A percentile compares a stretch with the other conserved stretches of the same genome.
Evolutionary conservation across 2,329 filamentous ascomycete species (phyloP).

Genomic region (Sarocladiaceae sp.): DNA sequence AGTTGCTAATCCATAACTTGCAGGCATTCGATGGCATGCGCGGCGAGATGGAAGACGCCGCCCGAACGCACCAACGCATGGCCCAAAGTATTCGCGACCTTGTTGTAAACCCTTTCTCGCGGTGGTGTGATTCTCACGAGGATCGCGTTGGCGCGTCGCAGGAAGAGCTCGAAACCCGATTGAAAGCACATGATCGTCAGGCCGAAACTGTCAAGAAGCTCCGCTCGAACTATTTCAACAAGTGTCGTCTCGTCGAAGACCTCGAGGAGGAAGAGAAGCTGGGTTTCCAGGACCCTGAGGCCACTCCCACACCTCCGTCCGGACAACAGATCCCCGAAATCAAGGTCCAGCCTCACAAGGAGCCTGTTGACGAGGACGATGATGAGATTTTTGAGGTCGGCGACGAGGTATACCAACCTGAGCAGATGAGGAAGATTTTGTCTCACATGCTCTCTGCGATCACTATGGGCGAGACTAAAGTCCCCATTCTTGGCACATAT

Average conservation of each 20-base stretch:
- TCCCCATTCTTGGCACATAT: constrained; percentile 92
- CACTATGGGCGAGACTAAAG: constrained; percentile 85
- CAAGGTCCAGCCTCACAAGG: constrained; percentile 71
- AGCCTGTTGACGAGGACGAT: constrained; percentile 64
- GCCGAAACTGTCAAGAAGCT: constrained; percentile 88
- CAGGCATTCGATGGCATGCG: constrained; percentile 93
- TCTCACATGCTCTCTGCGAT: constrained; percentile 82
- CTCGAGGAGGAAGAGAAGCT: constrained; percentile 98
- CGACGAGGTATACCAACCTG: constrained; percentile 77
- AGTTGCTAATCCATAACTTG: constrained; percentile 14
- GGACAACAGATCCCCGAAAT: constrained; percentile 70
- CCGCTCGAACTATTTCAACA: constrained; percentile 97
- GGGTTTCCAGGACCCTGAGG: constrained; percentile 84
- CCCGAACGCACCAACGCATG: constrained; percentile 90
- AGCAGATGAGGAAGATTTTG: constrained; percentile 88
- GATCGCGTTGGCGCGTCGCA: constrained; percentile 88
- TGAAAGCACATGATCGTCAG: constrained; percentile 92
- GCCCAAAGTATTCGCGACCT: constrained; percentile 94
- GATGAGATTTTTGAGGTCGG: constrained; percentile 85
- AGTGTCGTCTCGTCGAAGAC: constrained; percentile 93
- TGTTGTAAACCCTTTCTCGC: constrained; percentile 87
- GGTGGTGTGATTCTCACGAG: constrained; percentile 96
- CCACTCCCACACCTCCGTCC: constrained; percentile 58
- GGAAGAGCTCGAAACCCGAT: constrained; percentile 84
- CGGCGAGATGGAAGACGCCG: constrained; percentile 85